Base-by-base conservation (phyloP, 805 yeast genomes). In the Lachancea nothofagi region DNA sequence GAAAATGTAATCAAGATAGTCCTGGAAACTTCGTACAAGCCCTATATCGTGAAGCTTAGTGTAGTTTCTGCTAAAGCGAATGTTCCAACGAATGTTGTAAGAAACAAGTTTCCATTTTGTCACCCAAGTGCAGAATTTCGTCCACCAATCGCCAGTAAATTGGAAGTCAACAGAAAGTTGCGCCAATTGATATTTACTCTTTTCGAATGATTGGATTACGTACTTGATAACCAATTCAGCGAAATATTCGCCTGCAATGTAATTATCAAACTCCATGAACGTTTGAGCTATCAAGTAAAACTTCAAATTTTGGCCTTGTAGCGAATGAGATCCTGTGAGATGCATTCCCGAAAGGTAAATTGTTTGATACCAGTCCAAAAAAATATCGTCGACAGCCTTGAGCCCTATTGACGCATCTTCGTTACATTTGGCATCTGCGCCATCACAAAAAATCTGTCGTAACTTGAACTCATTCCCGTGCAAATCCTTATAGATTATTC, bases 81-180 rank as follows among this genome's bases (percentile, higher is more conserved):
- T 53, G 24, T 61, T 54, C 70, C 70, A 67, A 14, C 64, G 62
- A 10, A 66, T 56, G 36, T 67, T 67, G 37, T 65, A 62, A 21
- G 70, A 65, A 1, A 66, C 56, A 8, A 67, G 45, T 41, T 62
- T 60, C 54, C 68, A 61, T 40, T 53, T 58, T 7, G 55, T 48
- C 6, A 66, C 43, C 70, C 70, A 66, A 14, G 52, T 38, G 1
- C 67, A 46, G 29, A 67, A 57, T 12, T 57, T 51, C 0, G 41
- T 29, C 70, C 70, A 67, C 61, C 61, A 59, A 36, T 46, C 46
- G 7, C 42, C 40, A 3, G 35, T 25, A 38, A 51, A 49, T 36
- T 50, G 54, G 38, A 64, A 60, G 33, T 59, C 65, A 5, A 67
- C 54, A 1, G 68, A 65, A 14, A 65, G 44, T 38, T 66, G 70